Base-by-base conservation (phyloP, 179 eudicot species). In the Monotropa hypopitys region DNA sequence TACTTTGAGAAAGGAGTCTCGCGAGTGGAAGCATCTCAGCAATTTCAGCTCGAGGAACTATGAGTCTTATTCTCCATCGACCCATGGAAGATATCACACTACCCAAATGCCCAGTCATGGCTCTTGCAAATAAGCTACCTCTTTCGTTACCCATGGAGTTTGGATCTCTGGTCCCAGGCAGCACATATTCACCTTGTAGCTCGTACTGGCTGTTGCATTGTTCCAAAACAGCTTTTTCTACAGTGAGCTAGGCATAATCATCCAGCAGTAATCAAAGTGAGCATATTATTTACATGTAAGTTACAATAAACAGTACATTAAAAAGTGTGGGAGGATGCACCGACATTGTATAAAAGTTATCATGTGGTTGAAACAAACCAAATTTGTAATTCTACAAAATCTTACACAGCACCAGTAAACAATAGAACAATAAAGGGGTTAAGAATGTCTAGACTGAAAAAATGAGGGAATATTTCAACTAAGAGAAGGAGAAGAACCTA, bases 11-110 rank as follows among this genome's bases (percentile, higher is more conserved):
- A 82, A 95, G 93, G 77, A 95, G 98, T 82, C 99, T 91, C 30
- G 99, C 99, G 82, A 95, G 97, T 54, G 99, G 99, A 87, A 95
- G 97, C 99, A 95, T 95, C 88, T 95, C 99, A 66, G 98, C 92
- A 85, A 92, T 93, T 86, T 95, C 98, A 50, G 99, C 98, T 78
- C 81, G 94, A 83, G 99, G 99, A 82, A 95, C 99, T 88, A 93
- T 97, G 76, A 95, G 88, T 77, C 99, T 89, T 92, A 95, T 83
- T 89, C 99, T 89, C 99, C 99, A 95, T 77, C 99, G 89, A 56
- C 99, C 99, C 99, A 95, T 91, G 18, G 99, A 93, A 76, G 99
- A 91, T 77, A 95, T 95, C 76, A 90, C 86, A 81, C 90, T 91
- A 42, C 95, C 97, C 79, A 95, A 82, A 85, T 91, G 97, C 79